Evolutionary conservation across 139 green algal genomes (phyloP), one percentile per base, ranked within the genome.

Genomic region (Micractinium sp.): DNA sequence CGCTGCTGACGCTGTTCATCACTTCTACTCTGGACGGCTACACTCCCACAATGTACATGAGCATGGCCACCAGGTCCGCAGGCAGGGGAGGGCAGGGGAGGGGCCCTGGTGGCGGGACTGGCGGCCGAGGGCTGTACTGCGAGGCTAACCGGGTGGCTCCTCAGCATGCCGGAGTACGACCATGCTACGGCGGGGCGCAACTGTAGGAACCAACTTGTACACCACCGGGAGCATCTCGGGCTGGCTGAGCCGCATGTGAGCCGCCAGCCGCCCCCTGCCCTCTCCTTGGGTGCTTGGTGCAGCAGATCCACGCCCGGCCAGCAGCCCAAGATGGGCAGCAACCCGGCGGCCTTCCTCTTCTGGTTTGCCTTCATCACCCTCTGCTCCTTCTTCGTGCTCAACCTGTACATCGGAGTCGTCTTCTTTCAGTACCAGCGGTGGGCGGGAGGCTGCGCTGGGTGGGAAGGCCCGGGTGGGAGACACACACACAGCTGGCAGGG

Each of bases 1-100:
- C 95, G 7, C 89, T 98, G 39, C 33, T 97, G 60, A 91, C 88
- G 15, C 88, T 96, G 38, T 97, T 98, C 82, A 88, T 96, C 16
- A 93, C 94, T 1, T 90, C 93, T 36, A 97, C 94, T 2, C 92
- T 96, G n/a, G 96, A 98, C 79, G 94, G 95, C 82, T 98, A 97
- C 88, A 94, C 93, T 9, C 78, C 69, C 38, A 33, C 69, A 27
- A 82, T 89, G 75, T 89, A 79, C n/a, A 85, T 79, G 60, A 79
- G 25, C 29, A 88, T 88, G 83, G 35, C 56, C 76, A 69, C 75
- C 12, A 80, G 76, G 76, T 86, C 41, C 23, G 41, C 33, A 31
- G n/a, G 80, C 41, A 83, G 41, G 29, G 74, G 33, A 47, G 33
- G n/a, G n/a, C n/a, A n/a, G 47, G 47, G 47, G 47, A 56, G 47